Percentiles rank a stretch among this genome's conserved stretches.
These are phyloP conservation scores for Ceratorhiza oryzae-sativae DNA, from an alignment of 1,284 basidiomycete genomes.

Conservation along the genomic window DNA sequence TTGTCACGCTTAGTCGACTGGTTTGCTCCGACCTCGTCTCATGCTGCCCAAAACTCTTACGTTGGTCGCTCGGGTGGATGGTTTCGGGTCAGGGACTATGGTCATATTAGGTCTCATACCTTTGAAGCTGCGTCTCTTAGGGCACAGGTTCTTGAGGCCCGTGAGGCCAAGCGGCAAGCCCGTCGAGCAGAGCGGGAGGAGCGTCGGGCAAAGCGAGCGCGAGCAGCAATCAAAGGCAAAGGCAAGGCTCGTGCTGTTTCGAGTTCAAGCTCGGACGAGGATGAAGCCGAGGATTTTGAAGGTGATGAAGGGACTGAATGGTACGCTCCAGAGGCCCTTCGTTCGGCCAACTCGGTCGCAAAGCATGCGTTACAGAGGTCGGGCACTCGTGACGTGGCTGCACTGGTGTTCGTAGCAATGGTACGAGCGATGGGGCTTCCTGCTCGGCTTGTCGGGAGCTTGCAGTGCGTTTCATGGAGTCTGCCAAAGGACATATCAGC, in stretches of 20 bases:
- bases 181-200: conserved; percentile 41
- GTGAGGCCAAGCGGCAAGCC: conserved; percentile 38
- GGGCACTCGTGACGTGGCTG: conserved; percentile 87
- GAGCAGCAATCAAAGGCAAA: conserved; percentile 47
- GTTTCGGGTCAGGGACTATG: conserved; percentile 58
- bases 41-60: conserved; percentile 30
- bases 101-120: conserved; percentile 40
- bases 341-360: conserved; percentile 84
- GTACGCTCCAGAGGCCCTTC: conserved; percentile 55
- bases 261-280: conserved; percentile 48
- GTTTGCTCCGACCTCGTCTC: conserved; percentile 54
- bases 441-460: conserved; percentile 84
- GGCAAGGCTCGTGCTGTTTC: conserved; percentile 46
- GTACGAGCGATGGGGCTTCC: conserved; percentile 90
- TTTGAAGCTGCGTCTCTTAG: conserved; percentile 36
- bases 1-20: conserved; percentile 76
- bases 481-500: conserved; percentile 19
- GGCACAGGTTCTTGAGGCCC: conserved; percentile 36
- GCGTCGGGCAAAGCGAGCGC: conserved; percentile 44
- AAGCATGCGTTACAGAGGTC: conserved; percentile 82
- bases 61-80: conserved; percentile 66
- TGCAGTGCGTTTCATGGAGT: conserved; percentile 90
- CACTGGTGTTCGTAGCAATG: conserved; percentile 90
- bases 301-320: conserved; percentile 68
- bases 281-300: conserved; percentile 60